Evolutionary conservation across 495 filamentous ascomycete species (phyloP).

Genomic region (Neurospora sp.): DNA sequence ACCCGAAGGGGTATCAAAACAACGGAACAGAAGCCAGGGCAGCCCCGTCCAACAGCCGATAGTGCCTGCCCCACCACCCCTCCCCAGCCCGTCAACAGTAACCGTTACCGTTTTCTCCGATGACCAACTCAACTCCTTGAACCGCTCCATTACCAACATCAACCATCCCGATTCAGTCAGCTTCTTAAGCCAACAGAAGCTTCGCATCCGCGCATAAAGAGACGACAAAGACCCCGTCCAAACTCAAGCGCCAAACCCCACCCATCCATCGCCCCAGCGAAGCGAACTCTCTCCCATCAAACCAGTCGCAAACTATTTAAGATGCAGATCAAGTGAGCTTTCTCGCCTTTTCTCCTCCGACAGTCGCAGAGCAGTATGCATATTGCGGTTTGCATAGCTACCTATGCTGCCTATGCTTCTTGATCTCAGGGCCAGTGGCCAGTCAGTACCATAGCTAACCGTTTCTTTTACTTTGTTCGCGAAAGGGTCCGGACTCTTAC

Average conservation of each 20-base stretch:
- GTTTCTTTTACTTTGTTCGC: neutral
- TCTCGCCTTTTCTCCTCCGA: neutral
- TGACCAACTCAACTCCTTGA: neutral
- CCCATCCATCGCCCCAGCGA: neutral
- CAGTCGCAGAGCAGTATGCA: neutral
- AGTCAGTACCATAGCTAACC: neutral
- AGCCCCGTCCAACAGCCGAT: neutral
- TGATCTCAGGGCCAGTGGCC: neutral
- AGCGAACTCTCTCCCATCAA: neutral
- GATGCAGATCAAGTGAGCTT: conserved; percentile 38
- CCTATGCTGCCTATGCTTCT: neutral
- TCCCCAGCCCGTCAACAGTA: neutral
- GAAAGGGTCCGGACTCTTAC: conserved; percentile 90
- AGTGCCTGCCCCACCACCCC: neutral
- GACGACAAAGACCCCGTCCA: neutral
- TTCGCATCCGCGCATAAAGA: neutral
- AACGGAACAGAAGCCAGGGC: neutral
- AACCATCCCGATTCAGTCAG: neutral
- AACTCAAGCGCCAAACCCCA: neutral
- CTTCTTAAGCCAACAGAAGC: neutral
- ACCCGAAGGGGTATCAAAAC: neutral
- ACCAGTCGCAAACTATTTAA: neutral
- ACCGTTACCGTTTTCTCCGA: neutral
- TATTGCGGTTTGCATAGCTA: neutral
- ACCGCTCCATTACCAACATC: neutral